Percentiles rank a stretch among this genome's conserved stretches.
These are phyloP conservation scores for Cicer cuneatum DNA, from an alignment of 306 rosid species.

Conservation along the genomic window DNA sequence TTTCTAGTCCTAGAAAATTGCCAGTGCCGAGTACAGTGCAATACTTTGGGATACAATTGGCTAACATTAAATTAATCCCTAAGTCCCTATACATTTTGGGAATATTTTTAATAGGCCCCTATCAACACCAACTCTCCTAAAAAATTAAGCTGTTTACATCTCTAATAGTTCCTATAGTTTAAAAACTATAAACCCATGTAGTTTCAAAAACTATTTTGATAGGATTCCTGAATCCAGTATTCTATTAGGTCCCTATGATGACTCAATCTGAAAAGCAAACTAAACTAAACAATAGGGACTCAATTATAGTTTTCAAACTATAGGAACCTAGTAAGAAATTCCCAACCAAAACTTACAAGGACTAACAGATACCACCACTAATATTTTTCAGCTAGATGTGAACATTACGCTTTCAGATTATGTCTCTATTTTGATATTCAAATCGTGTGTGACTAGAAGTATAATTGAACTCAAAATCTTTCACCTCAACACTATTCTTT, in stretches of 20 bases:
- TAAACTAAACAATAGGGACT: conserved; percentile 12
- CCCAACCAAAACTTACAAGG: conserved; percentile 9
- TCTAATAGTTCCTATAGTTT: conserved; percentile 17
- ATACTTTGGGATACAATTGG: conserved; percentile 13
- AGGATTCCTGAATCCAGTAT: conserved; percentile 25
- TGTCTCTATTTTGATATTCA: conserved; percentile 35
- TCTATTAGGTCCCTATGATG: conserved; percentile 6
- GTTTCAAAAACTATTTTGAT: neutral
- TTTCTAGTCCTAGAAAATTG: conserved; percentile 32
- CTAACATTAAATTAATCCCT: conserved; percentile 6
- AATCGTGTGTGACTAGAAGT: conserved; percentile 13
- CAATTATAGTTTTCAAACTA: conserved; percentile 30
- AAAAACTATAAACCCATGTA: conserved; percentile 7
- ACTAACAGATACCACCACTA: conserved; percentile 9
- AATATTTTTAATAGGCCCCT: conserved; percentile 12
- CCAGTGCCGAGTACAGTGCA: conserved; percentile 28
- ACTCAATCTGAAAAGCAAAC: neutral
- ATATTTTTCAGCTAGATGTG: conserved; percentile 27
- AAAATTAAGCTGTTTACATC: conserved; percentile 23
- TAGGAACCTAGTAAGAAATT: conserved; percentile 21
- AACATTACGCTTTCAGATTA: conserved; percentile 33
- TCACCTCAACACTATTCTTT: conserved; percentile 87
- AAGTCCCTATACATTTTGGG: neutral
- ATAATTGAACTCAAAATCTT: conserved; percentile 36
- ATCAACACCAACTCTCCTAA: conserved; percentile 15